phyloP scores from a whole-genome alignment of 805 yeast species.

The Alloascoidea africana region DNA sequence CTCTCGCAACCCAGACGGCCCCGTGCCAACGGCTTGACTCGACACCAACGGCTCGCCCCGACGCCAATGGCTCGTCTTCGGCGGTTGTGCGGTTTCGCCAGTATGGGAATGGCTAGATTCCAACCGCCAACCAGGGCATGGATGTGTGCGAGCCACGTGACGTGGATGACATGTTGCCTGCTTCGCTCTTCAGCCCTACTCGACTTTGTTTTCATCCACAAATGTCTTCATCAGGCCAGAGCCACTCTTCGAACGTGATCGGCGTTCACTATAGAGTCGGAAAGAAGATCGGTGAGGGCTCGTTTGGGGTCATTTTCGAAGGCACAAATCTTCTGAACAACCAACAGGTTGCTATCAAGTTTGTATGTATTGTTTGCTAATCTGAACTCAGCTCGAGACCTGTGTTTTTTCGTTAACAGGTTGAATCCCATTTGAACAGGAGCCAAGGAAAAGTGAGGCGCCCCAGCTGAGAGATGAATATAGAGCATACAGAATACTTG shows the following conservation, averaged over 20 bases:
- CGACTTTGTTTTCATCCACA: too few relatives aligned
- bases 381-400: background rate
- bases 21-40: too few relatives aligned
- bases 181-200: too few relatives aligned
- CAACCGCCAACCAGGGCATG: too few relatives aligned
- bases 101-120: too few relatives aligned
- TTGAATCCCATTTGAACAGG: conserved; percentile 8
- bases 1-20: too few relatives aligned
- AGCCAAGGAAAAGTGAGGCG: conserved; percentile 93
- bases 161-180: too few relatives aligned
- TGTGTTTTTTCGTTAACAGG: background rate
- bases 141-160: too few relatives aligned
- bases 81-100: too few relatives aligned
- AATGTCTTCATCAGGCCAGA: too few relatives aligned
- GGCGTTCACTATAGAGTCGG: conserved; percentile 96
- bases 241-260: conserved; percentile 45
- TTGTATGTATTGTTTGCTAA: conserved; percentile 22
- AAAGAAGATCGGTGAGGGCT: conserved; percentile 96
- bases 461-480: conserved; percentile 96
- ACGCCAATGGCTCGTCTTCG: too few relatives aligned
- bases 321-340: conserved; percentile 88
- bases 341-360: conserved; percentile 90
- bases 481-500: conserved; percentile 79
- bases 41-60: too few relatives aligned
- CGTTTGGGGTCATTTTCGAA: conserved; percentile 94